These are phyloP conservation scores for Saccharomycopsis lassenensis DNA, from an alignment of 805 yeast species.

Conservation along the genomic window DNA sequence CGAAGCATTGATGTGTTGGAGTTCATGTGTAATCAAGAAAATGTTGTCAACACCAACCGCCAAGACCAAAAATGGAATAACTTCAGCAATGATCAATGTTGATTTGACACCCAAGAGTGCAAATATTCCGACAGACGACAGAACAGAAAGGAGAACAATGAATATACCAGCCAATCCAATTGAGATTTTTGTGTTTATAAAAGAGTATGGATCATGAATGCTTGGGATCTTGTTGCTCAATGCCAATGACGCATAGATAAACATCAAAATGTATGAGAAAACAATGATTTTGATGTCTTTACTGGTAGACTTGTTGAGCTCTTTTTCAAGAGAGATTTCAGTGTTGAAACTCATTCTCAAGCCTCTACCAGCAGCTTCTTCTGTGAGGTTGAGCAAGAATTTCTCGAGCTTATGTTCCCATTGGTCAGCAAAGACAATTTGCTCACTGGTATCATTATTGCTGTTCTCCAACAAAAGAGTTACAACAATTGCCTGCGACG, in stretches of 20 bases:
- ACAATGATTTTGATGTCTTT: conserved; percentile 64
- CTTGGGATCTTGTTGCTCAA: conserved; percentile 51
- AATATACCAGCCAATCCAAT: conserved; percentile 78
- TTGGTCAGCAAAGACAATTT: conserved; percentile 29
- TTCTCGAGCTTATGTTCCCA: conserved; percentile 70
- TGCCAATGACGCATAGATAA: conserved; percentile 75
- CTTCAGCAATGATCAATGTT: conserved; percentile 90
- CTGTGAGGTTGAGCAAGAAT: conserved; percentile 33
- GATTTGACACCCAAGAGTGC: conserved; percentile 70
- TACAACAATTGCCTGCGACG: conserved; percentile 63
- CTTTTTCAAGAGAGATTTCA: conserved; percentile 76
- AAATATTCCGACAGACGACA: conserved; percentile 74
- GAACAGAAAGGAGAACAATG: conserved; percentile 71
- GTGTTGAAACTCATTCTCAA: conserved; percentile 65
- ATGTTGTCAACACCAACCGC: conserved; percentile 97
- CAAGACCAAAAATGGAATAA: conserved; percentile 81
- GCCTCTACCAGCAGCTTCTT: conserved; percentile 40
- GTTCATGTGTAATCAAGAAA: conserved; percentile 74
- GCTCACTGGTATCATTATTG: conserved; percentile 31
- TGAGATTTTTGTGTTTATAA: conserved; percentile 47
- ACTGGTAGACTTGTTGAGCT: conserved; percentile 69
- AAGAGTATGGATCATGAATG: conserved; percentile 21
- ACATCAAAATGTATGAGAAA: conserved; percentile 76
- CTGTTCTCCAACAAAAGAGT: conserved; percentile 58
- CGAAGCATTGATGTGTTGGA: conserved; percentile 41